Conservation (phyloP, 2,329 filamentous ascomycete species). For the Trichoderma endophyticum region DNA sequence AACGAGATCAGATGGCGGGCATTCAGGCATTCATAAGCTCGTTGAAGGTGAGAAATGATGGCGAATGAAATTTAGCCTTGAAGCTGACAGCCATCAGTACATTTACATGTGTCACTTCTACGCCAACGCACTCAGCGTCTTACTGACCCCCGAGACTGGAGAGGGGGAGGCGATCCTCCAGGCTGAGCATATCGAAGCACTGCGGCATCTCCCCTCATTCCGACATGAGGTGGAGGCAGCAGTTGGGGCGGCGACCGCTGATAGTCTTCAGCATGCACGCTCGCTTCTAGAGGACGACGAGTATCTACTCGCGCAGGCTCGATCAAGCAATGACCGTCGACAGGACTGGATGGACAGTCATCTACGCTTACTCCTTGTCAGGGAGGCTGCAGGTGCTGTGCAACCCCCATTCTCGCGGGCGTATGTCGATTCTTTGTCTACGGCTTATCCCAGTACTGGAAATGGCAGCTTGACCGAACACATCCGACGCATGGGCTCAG, state of each 20-base stretch:
- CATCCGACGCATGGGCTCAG: conserved; percentile 54
- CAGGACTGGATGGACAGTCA: conserved; percentile 42
- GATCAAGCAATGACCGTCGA: conserved; percentile 28
- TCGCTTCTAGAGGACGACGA: conserved; percentile 59
- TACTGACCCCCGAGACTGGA: conserved; percentile 42
- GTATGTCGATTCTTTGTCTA: conserved; percentile 60
- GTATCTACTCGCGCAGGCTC: conserved; percentile 47
- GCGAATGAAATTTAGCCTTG: neutral
- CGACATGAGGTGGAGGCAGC: conserved; percentile 49
- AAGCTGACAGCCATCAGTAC: conserved; percentile 50
- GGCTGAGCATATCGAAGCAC: conserved; percentile 61
- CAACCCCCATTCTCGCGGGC: conserved; percentile 48
- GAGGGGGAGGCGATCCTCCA: conserved; percentile 42
- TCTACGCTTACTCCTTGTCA: conserved; percentile 48
- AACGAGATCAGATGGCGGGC: conserved; percentile 73
- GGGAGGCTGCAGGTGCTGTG: conserved; percentile 38
- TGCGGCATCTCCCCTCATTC: conserved; percentile 69
- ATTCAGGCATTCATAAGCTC: conserved; percentile 69
- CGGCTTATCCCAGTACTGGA: conserved; percentile 51
- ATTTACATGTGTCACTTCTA: conserved; percentile 86
- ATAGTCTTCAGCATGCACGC: conserved; percentile 42
- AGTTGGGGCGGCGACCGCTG: conserved; percentile 42
- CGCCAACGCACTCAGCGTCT: conserved; percentile 68
- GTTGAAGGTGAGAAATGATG: conserved; percentile 52
- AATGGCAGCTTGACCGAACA: conserved; percentile 51